phyloP scores from a whole-genome alignment of 2,329 filamentous ascomycete genomes.

The Clonostachys chloroleuca region DNA sequence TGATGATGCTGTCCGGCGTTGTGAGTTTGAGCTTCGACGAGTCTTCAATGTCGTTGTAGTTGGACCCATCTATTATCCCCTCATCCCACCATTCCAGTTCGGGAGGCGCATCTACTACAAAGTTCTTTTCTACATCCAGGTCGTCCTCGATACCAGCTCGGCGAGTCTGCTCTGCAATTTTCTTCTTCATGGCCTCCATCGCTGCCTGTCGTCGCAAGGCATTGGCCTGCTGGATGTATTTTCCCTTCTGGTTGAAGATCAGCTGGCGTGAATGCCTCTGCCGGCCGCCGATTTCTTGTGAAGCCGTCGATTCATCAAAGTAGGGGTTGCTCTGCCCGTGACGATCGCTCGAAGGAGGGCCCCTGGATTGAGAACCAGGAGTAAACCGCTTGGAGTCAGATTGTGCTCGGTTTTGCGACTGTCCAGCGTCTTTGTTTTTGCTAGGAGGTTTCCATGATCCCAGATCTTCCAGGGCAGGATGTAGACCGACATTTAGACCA shows the following conservation, averaged over 20 bases:
- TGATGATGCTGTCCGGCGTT: slow-evolving; percentile 80
- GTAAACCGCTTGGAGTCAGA: background rate
- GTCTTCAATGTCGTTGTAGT: slow-evolving; percentile 68
- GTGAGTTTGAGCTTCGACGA: slow-evolving; percentile 66
- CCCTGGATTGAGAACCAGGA: background rate
- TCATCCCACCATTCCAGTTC: slow-evolving; percentile 98
- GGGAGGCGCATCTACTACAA: slow-evolving; percentile 77
- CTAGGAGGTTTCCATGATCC: slow-evolving; percentile 37
- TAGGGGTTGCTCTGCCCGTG: slow-evolving; percentile 62
- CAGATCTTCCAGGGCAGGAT: slow-evolving; percentile 66
- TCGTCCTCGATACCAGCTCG: slow-evolving; percentile 95
- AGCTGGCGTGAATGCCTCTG: slow-evolving; percentile 70
- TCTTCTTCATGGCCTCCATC: slow-evolving; percentile 90
- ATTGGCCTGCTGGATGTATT: slow-evolving; percentile 93
- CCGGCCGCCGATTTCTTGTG: slow-evolving; percentile 52
- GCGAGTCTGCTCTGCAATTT: slow-evolving; percentile 80
- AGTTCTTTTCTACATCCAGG: slow-evolving; percentile 82
- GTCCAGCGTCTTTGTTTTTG: slow-evolving; percentile 24
- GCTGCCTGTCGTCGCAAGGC: slow-evolving; percentile 82
- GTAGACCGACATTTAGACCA: slow-evolving; percentile 70
- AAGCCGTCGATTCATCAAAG: slow-evolving; percentile 66
- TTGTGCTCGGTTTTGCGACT: background rate
- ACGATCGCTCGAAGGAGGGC: background rate
- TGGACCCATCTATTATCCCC: slow-evolving; percentile 69
- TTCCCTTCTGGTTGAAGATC: slow-evolving; percentile 91